These are phyloP conservation scores for Pouteria campechiana DNA, from an alignment of 179 eudicot species.

Conservation along the genomic window DNA sequence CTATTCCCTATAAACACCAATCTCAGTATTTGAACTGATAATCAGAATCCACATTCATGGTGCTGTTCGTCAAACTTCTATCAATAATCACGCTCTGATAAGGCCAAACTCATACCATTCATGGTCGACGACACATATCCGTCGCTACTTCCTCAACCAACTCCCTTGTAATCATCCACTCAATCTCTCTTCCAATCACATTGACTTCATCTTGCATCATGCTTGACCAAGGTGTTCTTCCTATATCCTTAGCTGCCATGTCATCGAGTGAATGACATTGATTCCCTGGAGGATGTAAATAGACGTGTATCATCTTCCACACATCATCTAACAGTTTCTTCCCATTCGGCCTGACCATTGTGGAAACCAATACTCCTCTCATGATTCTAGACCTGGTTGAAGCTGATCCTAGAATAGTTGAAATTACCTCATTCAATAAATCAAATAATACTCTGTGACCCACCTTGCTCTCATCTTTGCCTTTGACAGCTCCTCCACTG, in stretches of 20 bases:
- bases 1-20: too few relatives aligned
- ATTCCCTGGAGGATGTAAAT: slow-evolving; percentile 37
- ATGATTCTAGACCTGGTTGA: slow-evolving; percentile 32
- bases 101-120: too few relatives aligned
- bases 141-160: slow-evolving; percentile 53
- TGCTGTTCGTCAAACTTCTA: too few relatives aligned
- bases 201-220: slow-evolving; percentile 44
- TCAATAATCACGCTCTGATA: too few relatives aligned
- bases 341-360: slow-evolving; percentile 31
- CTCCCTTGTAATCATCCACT: slow-evolving; percentile 37
- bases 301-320: slow-evolving; percentile 44
- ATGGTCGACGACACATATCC: too few relatives aligned
- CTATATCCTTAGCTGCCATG: slow-evolving; percentile 51
- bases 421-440: slow-evolving; percentile 61
- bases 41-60: too few relatives aligned
- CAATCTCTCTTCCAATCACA: slow-evolving; percentile 51
- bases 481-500: slow-evolving; percentile 12
- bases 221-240: slow-evolving; percentile 39
- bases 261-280: slow-evolving; percentile 32
- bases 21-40: too few relatives aligned
- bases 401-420: slow-evolving; percentile 44
- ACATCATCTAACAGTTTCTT: slow-evolving; percentile 45
- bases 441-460: slow-evolving; percentile 63
- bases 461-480: slow-evolving; percentile 15
- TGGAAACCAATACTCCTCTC: slow-evolving; percentile 24